A percentile compares a stretch with the other conserved stretches of the same genome.
Conservation (phyloP, 352 stramenopile species). For the Bremia lactucae region DNA sequence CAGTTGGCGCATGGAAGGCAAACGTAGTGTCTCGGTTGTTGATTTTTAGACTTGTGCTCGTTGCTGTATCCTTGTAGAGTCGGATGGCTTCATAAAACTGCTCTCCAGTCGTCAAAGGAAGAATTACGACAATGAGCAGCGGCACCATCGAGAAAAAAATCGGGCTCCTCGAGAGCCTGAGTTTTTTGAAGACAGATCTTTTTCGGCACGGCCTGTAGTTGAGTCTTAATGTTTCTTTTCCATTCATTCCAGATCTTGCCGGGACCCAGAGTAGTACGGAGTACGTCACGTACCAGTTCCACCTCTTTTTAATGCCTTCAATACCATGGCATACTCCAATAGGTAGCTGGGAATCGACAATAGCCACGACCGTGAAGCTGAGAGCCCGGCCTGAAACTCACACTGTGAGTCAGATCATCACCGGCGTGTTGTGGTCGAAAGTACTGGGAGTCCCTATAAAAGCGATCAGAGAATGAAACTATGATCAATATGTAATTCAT, state of each 20-base stretch:
- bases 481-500: not conserved
- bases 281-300: not conserved
- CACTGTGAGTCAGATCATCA: not conserved
- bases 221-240: not conserved
- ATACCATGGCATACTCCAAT: not conserved
- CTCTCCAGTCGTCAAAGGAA: no score
- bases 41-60: not conserved
- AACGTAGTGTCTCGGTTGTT: no score
- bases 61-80: not conserved
- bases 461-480: not conserved
- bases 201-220: no score
- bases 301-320: not conserved
- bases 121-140: no score
- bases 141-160: no score
- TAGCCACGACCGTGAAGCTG: not conserved
- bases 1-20: not conserved
- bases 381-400: not conserved
- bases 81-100: not conserved
- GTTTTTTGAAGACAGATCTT: no score
- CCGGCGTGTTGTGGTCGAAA: not conserved
- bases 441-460: not conserved
- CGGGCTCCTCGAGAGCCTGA: no score
- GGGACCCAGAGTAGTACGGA: not conserved
- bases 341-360: not conserved
- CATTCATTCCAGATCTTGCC: not conserved